phyloP scores from a whole-genome alignment of 495 filamentous ascomycete species.

The Evernia prunastri region DNA sequence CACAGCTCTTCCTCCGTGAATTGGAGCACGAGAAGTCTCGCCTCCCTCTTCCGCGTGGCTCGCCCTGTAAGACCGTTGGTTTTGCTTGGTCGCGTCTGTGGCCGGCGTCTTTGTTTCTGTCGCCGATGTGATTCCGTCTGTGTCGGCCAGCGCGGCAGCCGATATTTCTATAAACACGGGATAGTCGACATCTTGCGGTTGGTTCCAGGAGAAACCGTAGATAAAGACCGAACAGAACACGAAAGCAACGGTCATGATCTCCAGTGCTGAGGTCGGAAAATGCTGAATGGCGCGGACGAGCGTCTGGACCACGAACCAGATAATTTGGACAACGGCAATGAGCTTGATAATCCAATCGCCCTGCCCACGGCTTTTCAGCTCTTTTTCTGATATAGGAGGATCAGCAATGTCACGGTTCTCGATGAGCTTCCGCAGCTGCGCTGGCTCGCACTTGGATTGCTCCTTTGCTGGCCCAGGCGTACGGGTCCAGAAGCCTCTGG shows the following conservation, averaged over 20 bases:
- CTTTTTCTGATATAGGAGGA: conserved; percentile 10
- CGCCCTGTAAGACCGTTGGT: not conserved
- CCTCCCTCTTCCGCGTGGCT: not conserved
- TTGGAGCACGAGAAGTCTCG: not conserved
- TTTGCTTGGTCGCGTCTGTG: not conserved
- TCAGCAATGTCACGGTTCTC: not conserved
- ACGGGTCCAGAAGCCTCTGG: conserved; percentile 26
- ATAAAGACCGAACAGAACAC: conserved; percentile 24
- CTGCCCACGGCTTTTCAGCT: conserved; percentile 19
- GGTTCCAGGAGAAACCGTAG: conserved; percentile 12
- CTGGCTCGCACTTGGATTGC: not conserved
- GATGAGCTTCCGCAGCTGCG: not conserved
- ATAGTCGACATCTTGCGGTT: conserved; percentile 22
- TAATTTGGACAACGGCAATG: conserved; percentile 30
- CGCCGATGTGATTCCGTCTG: not conserved
- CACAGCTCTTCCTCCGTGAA: not conserved
- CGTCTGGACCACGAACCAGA: conserved; percentile 29
- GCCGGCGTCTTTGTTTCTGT: not conserved
- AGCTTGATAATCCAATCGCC: conserved; percentile 31
- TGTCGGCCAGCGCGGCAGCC: not conserved
- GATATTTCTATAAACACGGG: conserved; percentile 5
- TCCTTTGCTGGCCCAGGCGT: not conserved
- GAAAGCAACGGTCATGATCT: conserved; percentile 32
- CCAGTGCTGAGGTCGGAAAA: conserved; percentile 29
- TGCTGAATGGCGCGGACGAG: conserved; percentile 20